Evolutionary conservation across 306 rosid species (phyloP).

Genomic region (Hippophae gyantsensis): DNA sequence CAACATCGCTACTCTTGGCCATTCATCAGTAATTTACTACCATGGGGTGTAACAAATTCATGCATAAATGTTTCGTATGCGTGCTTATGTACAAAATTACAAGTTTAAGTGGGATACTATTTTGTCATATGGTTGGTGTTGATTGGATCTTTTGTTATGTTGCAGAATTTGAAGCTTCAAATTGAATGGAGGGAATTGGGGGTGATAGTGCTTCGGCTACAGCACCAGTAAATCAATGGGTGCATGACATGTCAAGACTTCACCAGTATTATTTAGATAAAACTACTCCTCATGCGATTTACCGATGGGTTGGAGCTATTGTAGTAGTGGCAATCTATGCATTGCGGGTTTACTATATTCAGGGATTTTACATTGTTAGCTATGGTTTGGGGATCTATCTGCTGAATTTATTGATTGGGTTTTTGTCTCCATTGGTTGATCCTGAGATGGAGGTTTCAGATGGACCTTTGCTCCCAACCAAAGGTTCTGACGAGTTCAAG

Average conservation of each 20-base stretch:
- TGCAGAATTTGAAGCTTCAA: constrained; percentile 39
- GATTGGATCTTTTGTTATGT: constrained; percentile 8
- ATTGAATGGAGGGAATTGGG: constrained; percentile 74
- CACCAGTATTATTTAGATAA: constrained; percentile 68
- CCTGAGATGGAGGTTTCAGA: constrained; percentile 64
- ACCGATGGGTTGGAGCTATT: constrained; percentile 62
- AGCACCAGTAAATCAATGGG: constrained; percentile 52
- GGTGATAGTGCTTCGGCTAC: constrained; percentile 52
- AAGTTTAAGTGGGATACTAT: neutral
- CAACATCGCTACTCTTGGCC: too few species aligned
- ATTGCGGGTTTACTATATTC: constrained; percentile 58
- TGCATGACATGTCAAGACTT: constrained; percentile 45
- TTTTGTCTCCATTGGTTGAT: constrained; percentile 77
- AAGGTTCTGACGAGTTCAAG: constrained; percentile 84
- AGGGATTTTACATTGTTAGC: constrained; percentile 75
- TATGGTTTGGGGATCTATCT: constrained; percentile 82
- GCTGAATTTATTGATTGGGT: constrained; percentile 76
- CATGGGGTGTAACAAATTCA: neutral
- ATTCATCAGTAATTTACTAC: too few species aligned
- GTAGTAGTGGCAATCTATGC: constrained; percentile 37
- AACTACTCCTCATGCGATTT: constrained; percentile 54
- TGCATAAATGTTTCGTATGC: neutral
- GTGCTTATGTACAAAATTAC: neutral
- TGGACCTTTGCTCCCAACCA: constrained; percentile 67
- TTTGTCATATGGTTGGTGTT: constrained; percentile 4